Evolutionary conservation across 192 early-diverging fungal genomes (phyloP).

Genomic region (Umbelopsis sp.): DNA sequence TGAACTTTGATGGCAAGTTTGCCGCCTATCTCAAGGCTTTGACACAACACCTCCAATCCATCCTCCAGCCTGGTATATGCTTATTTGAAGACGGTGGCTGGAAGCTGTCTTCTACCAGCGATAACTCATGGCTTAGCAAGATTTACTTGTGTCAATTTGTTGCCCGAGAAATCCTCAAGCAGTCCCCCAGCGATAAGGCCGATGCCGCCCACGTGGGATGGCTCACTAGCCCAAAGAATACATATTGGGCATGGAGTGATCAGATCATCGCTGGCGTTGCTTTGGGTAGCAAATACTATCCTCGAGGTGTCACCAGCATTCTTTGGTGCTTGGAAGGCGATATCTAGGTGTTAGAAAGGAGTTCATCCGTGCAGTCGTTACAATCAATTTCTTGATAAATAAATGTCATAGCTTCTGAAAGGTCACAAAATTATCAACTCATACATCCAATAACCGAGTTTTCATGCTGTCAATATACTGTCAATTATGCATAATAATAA

Average conservation of each 20-base stretch:
- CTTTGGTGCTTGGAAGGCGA: slow-evolving; percentile 23
- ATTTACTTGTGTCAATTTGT: slow-evolving; percentile 31
- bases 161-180: slow-evolving; percentile 22
- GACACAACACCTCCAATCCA: slow-evolving; percentile 19
- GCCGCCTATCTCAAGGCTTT: slow-evolving; percentile 16
- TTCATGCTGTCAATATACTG: too few species aligned
- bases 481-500: too few species aligned
- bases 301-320: slow-evolving; percentile 30
- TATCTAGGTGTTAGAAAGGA: too few species aligned
- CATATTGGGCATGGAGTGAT: slow-evolving; percentile 29
- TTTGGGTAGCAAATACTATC: slow-evolving; percentile 24
- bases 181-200: neutral
- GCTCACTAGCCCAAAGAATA: slow-evolving; percentile 22
- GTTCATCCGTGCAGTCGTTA: too few species aligned
- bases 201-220: slow-evolving; percentile 30
- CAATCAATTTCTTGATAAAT: too few species aligned
- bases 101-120: slow-evolving; percentile 29
- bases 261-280: slow-evolving; percentile 28
- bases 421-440: too few species aligned
- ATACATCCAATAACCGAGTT: too few species aligned
- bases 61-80: slow-evolving; percentile 19
- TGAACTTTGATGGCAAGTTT: slow-evolving; percentile 25
- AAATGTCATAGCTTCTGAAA: too few species aligned
- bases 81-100: slow-evolving; percentile 27
- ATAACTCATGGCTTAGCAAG: slow-evolving; percentile 32